phyloP scores from a whole-genome alignment of 495 filamentous ascomycete genomes.

The Darksidea phi region DNA sequence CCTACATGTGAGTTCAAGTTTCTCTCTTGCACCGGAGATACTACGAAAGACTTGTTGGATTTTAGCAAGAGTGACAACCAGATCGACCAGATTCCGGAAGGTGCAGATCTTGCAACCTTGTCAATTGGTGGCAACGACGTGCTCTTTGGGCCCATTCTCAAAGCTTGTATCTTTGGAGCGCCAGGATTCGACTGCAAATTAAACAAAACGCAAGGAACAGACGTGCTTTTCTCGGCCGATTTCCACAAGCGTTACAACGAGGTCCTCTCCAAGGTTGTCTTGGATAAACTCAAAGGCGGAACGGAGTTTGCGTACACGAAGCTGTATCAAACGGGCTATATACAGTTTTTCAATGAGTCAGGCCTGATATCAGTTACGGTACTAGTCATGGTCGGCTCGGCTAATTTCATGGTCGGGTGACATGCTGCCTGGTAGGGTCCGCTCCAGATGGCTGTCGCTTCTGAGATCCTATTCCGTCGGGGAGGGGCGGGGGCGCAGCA shows the following conservation, averaged over 20 bases:
- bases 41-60: constrained; percentile 6
- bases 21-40: constrained; percentile 10
- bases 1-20: constrained; percentile 7
- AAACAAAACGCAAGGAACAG: neutral
- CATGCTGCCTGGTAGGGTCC: too few relatives aligned
- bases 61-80: constrained; percentile 7
- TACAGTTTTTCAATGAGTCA: constrained; percentile 19
- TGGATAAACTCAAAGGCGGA: neutral
- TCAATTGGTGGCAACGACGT: constrained; percentile 22
- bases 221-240: neutral
- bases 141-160: constrained; percentile 4
- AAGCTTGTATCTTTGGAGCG: neutral
- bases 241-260: constrained; percentile 4
- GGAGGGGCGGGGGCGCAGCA: neutral
- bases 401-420: too few relatives aligned
- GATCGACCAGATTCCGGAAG: neutral
- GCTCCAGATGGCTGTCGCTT: neutral
- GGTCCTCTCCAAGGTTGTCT: neutral
- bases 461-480: neutral
- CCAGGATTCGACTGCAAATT: neutral
- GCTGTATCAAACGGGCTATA: constrained; percentile 15
- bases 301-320: neutral
- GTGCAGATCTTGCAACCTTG: constrained; percentile 6
- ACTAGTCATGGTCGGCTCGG: too few relatives aligned
- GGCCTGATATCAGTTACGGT: too few relatives aligned